These are phyloP conservation scores for Tylopilus plumbeoviolaceoides DNA, from an alignment of 768 basidiomycete genomes.

Conservation along the genomic window DNA sequence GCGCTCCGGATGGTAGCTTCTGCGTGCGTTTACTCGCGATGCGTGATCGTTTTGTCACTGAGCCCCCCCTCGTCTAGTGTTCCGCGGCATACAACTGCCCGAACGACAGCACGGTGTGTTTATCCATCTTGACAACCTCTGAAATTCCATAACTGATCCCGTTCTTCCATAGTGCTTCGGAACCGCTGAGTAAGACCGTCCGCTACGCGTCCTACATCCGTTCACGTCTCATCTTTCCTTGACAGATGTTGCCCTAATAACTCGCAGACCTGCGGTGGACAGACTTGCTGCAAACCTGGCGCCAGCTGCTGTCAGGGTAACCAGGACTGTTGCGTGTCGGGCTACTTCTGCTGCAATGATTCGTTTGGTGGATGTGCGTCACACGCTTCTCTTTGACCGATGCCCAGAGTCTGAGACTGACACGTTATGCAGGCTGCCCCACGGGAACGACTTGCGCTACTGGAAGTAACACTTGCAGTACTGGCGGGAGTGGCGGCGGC, in stretches of 20 bases:
- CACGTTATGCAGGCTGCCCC: slow-evolving; percentile 16
- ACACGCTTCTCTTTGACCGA: too few species aligned
- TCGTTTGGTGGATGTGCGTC: slow-evolving; percentile 21
- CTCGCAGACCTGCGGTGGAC: slow-evolving; percentile 12
- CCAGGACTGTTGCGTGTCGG: slow-evolving; percentile 6
- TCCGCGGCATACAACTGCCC: slow-evolving; percentile 7
- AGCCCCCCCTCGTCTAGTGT: slow-evolving; percentile 11
- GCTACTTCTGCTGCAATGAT: slow-evolving; percentile 21
- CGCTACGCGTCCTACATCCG: neutral
- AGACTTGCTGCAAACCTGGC: slow-evolving; percentile 8
- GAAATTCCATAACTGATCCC: neutral
- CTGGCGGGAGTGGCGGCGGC: neutral
- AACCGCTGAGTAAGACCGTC: neutral
- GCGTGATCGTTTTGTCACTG: neutral
- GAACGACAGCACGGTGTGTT: slow-evolving; percentile 12
- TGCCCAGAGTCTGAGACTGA: neutral
- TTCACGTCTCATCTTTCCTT: neutral
- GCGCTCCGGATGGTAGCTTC: slow-evolving; percentile 14
- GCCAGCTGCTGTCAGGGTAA: slow-evolving; percentile 11
- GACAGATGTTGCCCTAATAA: slow-evolving; percentile 18
- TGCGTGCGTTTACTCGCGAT: slow-evolving; percentile 13
- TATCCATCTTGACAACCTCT: neutral
- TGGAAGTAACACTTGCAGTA: slow-evolving; percentile 4
- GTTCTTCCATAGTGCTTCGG: slow-evolving; percentile 9
- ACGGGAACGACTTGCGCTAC: slow-evolving; percentile 6